A percentile compares a stretch with the other conserved stretches of the same genome.
Conservation (phyloP, 2,329 filamentous ascomycete genomes). For the Pseudogymnoascus pannorum region DNA sequence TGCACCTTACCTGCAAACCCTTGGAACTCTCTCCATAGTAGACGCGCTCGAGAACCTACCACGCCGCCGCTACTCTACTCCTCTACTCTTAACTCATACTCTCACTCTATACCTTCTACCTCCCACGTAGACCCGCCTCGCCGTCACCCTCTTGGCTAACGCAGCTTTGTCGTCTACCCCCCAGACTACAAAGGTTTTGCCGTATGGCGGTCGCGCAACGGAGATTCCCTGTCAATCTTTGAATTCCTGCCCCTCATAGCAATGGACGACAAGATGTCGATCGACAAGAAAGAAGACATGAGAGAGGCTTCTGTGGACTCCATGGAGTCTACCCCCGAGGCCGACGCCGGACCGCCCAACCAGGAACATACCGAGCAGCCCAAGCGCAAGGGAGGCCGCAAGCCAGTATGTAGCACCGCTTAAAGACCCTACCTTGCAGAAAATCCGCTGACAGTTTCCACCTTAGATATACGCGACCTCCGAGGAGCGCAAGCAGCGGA, state of each 20-base stretch:
- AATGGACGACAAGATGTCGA: constrained; percentile 62
- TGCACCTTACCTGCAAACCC: constrained; percentile 1
- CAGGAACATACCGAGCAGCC: constrained; percentile 54
- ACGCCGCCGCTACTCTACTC: neutral
- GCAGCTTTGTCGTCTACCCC: neutral
- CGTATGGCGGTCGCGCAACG: neutral
- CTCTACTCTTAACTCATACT: neutral
- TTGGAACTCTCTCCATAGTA: neutral
- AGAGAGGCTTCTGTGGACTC: constrained; percentile 58
- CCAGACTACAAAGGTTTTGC: neutral
- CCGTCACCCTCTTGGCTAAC: neutral
- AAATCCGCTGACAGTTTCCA: constrained; percentile 16
- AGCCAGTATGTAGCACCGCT: constrained; percentile 63
- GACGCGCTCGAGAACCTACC: constrained; percentile 8
- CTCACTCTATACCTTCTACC: neutral
- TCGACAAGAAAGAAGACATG: constrained; percentile 51
- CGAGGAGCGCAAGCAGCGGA: constrained; percentile 95
- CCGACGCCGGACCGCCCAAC: constrained; percentile 36
- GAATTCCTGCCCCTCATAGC: constrained; percentile 8
- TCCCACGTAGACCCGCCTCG: constrained; percentile 1
- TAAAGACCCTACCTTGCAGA: constrained; percentile 9
- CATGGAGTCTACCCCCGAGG: constrained; percentile 52
- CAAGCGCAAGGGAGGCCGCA: constrained; percentile 95
- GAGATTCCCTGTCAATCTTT: neutral
- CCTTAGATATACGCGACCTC: constrained; percentile 93